Conservation (phyloP, 176 grass and related monocot species). For the Themeda triandra region DNA sequence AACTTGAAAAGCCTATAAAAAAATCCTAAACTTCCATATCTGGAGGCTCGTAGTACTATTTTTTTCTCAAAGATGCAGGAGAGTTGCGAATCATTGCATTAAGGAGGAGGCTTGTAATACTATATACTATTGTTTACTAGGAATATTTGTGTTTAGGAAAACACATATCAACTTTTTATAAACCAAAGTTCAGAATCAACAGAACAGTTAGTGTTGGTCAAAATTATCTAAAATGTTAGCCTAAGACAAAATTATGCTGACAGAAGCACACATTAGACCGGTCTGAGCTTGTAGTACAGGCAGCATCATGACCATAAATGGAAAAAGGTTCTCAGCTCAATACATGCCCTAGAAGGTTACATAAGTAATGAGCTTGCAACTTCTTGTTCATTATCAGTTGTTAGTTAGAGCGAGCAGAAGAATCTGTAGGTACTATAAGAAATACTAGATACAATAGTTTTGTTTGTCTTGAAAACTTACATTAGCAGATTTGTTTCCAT, state of each 20-base stretch:
- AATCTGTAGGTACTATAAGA: background rate
- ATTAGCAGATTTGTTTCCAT: slow-evolving; percentile 17
- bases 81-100: background rate
- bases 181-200: background rate
- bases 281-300: background rate
- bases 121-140: background rate
- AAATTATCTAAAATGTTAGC: slow-evolving; percentile 5
- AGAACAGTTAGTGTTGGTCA: background rate
- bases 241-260: background rate
- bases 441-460: slow-evolving; percentile 8
- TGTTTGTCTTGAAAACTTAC: slow-evolving; percentile 29
- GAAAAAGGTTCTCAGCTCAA: background rate
- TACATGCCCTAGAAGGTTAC: background rate
- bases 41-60: background rate
- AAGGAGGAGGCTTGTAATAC: background rate
- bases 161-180: background rate
- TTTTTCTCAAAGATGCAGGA: background rate
- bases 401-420: background rate
- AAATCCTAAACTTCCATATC: background rate
- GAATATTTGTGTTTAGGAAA: background rate
- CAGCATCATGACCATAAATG: background rate
- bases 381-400: background rate
- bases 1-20: background rate
- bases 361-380: background rate
- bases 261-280: background rate